A percentile compares a stretch with the other conserved stretches of the same genome.
These are phyloP conservation scores for Mycena belliarum DNA, from an alignment of 768 basidiomycete genomes.

Conservation along the genomic window DNA sequence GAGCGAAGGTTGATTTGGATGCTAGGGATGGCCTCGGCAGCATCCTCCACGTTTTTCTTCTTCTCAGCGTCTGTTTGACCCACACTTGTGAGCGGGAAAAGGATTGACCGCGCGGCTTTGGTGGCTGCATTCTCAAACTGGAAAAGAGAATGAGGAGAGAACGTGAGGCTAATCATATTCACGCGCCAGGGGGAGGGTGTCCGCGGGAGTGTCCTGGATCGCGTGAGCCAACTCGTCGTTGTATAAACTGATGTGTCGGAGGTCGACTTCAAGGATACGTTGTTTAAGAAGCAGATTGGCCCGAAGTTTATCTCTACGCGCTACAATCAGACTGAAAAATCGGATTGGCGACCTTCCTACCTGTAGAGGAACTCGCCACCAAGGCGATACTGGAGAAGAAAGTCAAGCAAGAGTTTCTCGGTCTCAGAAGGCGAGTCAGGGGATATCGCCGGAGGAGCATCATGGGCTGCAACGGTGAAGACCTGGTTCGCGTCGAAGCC, in stretches of 20 bases:
- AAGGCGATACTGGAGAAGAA: constrained; percentile 84
- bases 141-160: neutral
- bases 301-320: constrained; percentile 76
- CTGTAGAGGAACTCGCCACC: constrained; percentile 92
- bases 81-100: constrained; percentile 73
- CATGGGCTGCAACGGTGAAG: constrained; percentile 80
- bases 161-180: neutral
- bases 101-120: constrained; percentile 77
- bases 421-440: constrained; percentile 79
- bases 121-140: constrained; percentile 94
- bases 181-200: constrained; percentile 83
- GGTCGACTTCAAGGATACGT: constrained; percentile 82
- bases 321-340: neutral
- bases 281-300: constrained; percentile 89
- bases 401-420: constrained; percentile 80
- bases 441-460: constrained; percentile 51
- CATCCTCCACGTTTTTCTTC: constrained; percentile 42
- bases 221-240: constrained; percentile 93
- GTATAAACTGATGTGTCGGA: constrained; percentile 76
- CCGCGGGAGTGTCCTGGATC: constrained; percentile 87
- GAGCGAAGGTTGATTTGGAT: constrained; percentile 88
- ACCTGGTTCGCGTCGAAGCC: constrained; percentile 84
- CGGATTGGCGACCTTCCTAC: constrained; percentile 38
- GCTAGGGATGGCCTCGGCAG: constrained; percentile 51
- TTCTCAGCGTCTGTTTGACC: constrained; percentile 46